These are phyloP conservation scores for Brassica juncea DNA, from an alignment of 345 rosid species.

Conservation along the genomic window DNA sequence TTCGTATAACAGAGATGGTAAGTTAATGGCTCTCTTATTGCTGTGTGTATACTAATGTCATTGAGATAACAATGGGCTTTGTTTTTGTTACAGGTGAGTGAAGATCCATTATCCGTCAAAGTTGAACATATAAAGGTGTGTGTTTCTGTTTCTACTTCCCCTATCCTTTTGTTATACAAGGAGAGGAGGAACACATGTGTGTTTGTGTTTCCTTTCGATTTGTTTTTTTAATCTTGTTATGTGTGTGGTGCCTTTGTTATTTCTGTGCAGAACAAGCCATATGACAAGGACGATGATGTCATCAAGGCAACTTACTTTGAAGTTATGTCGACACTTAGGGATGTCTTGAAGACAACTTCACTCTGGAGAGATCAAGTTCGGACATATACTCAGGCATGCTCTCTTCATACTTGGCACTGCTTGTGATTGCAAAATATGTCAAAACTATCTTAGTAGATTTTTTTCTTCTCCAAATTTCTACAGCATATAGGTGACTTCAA, in stretches of 20 bases:
- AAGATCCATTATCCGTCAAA: not conserved
- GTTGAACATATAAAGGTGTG: not conserved
- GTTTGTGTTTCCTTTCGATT: not conserved
- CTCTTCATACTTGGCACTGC: not conserved
- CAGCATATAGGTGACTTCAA: too few species aligned
- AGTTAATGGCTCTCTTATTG: not conserved
- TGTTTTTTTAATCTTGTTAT: not conserved
- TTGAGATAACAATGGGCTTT: not conserved
- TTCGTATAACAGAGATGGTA: not conserved
- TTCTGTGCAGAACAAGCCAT: conserved; percentile 63
- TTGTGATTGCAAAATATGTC: too few species aligned
- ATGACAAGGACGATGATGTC: conserved; percentile 81
- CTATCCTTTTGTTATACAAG: not conserved
- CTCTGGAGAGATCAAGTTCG: conserved; percentile 92
- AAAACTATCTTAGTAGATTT: too few species aligned
- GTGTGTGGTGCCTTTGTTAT: not conserved
- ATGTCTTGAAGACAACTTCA: conserved; percentile 75
- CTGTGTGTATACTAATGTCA: not conserved
- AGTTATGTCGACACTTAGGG: conserved; percentile 82
- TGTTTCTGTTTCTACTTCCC: not conserved
- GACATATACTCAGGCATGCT: conserved; percentile 70
- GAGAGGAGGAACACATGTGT: not conserved
- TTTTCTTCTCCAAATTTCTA: not conserved
- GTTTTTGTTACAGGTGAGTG: not conserved
- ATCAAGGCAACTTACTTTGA: conserved; percentile 85